A percentile compares a stretch with the other conserved stretches of the same genome.
Evolutionary conservation across 495 filamentous ascomycete genomes (phyloP).

Genomic region (Hypoxylon subgilvum): DNA sequence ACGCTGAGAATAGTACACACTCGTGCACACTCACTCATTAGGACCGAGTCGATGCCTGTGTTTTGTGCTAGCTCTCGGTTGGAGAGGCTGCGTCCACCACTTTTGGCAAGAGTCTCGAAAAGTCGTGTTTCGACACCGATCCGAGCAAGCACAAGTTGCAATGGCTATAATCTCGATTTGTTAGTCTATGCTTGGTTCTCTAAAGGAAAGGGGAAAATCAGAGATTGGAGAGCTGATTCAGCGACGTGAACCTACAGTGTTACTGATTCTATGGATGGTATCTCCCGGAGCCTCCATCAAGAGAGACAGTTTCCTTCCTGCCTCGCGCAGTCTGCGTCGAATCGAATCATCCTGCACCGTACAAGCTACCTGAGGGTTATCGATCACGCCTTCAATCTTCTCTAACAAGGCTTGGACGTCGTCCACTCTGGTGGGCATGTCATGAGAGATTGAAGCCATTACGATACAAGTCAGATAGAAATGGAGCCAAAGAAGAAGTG

Average conservation of each 20-base stretch:
- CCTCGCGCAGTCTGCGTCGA: neutral
- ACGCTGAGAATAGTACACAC: conserved; percentile 1
- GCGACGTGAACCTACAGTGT: conserved; percentile 12
- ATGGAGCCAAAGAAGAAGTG: no score
- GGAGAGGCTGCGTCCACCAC: conserved; percentile 23
- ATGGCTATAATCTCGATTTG: conserved; percentile 8
- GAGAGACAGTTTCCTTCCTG: neutral
- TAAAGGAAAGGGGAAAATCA: no score
- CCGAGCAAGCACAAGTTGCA: conserved; percentile 37
- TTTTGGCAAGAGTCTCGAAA: conserved; percentile 42
- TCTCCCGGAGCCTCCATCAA: conserved; percentile 16
- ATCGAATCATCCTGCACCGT: neutral
- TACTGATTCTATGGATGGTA: conserved; percentile 28
- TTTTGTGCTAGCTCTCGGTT: conserved; percentile 42
- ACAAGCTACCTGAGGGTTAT: neutral
- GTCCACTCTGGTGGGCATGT: neutral
- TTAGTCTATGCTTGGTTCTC: conserved; percentile 8
- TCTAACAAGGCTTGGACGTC: neutral
- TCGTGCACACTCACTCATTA: conserved; percentile 41
- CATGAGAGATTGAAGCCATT: no score
- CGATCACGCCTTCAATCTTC: neutral
- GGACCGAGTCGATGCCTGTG: conserved; percentile 38
- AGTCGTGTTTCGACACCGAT: conserved; percentile 47
- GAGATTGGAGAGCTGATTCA: no score
- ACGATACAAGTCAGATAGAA: no score